A percentile compares a stretch with the other conserved stretches of the same genome.
Evolutionary conservation across 306 rosid genomes (phyloP).

Genomic region (Dalbergia cochinchinensis): DNA sequence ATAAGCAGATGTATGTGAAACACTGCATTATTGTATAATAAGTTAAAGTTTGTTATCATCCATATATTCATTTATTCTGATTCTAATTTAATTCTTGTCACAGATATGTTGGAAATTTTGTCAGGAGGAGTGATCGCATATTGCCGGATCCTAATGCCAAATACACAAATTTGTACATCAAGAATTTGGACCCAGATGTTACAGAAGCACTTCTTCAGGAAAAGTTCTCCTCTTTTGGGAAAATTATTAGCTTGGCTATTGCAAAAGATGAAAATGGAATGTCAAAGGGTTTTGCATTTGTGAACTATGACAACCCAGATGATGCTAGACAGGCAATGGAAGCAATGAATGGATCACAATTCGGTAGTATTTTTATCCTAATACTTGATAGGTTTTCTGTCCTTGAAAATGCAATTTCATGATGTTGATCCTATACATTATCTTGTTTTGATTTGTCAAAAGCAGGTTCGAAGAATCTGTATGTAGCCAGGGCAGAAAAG

Average conservation of each 20-base stretch:
- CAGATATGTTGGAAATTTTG: slow-evolving; percentile 84
- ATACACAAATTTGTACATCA: slow-evolving; percentile 81
- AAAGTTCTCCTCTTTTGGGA: slow-evolving; percentile 76
- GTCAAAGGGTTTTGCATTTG: slow-evolving; percentile 87
- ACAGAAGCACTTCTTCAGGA: slow-evolving; percentile 68
- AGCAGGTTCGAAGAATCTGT: slow-evolving; percentile 82
- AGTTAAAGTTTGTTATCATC: background rate
- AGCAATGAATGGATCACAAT: slow-evolving; percentile 70
- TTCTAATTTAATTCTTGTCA: slow-evolving; percentile 31
- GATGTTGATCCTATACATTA: slow-evolving; percentile 10
- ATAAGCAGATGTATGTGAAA: slow-evolving; percentile 74
- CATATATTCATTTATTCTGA: slow-evolving; percentile 23
- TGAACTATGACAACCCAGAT: slow-evolving; percentile 74
- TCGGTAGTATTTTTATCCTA: slow-evolving; percentile 60
- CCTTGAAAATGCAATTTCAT: slow-evolving; percentile 13
- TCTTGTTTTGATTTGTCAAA: slow-evolving; percentile 43
- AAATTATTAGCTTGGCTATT: slow-evolving; percentile 71
- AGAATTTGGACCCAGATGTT: slow-evolving; percentile 75
- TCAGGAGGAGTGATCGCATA: slow-evolving; percentile 71
- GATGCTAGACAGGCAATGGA: slow-evolving; percentile 85
- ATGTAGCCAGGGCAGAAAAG: slow-evolving; percentile 89
- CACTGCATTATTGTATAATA: slow-evolving; percentile 20
- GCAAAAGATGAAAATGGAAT: slow-evolving; percentile 67
- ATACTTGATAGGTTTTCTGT: slow-evolving; percentile 21
- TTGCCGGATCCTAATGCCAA: slow-evolving; percentile 61